phyloP scores from a whole-genome alignment of 768 basidiomycete species.

The Pulveroboletus ravenelii region DNA sequence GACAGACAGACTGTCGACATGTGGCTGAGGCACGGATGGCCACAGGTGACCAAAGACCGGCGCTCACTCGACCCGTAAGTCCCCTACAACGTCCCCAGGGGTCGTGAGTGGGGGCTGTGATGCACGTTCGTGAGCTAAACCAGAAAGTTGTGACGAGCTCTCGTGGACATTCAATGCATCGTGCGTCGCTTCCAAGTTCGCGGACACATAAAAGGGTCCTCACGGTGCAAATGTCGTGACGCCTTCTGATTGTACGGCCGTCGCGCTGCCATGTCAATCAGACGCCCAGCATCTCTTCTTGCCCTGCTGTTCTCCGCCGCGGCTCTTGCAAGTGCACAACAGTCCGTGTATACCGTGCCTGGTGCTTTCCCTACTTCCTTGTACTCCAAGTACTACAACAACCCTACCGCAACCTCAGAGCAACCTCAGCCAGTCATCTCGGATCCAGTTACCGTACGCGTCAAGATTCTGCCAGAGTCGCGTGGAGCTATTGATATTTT shows the following conservation, averaged over 20 bases:
- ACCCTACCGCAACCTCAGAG: slow-evolving; percentile 64
- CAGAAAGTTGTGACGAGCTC: background rate
- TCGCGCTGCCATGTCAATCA: slow-evolving; percentile 10
- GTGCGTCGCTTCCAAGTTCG: background rate
- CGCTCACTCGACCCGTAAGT: background rate
- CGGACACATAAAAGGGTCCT: slow-evolving; percentile 7
- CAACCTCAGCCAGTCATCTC: slow-evolving; percentile 77
- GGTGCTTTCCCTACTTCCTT: slow-evolving; percentile 63
- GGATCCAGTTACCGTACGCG: slow-evolving; percentile 58
- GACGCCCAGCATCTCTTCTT: background rate
- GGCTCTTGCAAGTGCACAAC: slow-evolving; percentile 9
- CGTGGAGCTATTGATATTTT: background rate
- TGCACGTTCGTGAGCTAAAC: slow-evolving; percentile 21
- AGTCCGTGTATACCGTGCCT: slow-evolving; percentile 45
- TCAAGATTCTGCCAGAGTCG: background rate
- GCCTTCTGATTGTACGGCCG: background rate
- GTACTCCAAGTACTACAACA: slow-evolving; percentile 65
- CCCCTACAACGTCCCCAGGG: too few species aligned
- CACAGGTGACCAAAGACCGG: background rate
- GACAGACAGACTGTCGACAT: too few species aligned
- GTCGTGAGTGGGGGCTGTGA: background rate
- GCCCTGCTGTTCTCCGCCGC: slow-evolving; percentile 7
- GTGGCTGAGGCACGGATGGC: background rate
- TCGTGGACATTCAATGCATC: background rate
- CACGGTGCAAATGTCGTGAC: background rate